Conservation (phyloP, 78 protist genomes). For the Polysphondylium violaceum region DNA sequence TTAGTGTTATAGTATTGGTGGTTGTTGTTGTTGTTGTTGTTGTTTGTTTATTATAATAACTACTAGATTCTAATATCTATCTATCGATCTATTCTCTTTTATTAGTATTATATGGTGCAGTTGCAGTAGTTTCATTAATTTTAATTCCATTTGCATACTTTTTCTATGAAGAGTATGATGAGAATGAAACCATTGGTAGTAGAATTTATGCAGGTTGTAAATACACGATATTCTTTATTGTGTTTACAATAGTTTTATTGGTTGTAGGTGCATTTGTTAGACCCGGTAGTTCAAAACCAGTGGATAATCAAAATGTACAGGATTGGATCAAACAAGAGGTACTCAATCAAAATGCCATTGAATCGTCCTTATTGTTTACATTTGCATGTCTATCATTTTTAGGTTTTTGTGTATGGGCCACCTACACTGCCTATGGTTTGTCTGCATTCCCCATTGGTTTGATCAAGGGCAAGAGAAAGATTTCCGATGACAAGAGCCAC, state of each 20-base stretch:
- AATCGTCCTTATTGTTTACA: conserved; percentile 49
- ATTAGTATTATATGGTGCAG: conserved; percentile 50
- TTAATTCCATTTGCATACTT: conserved; percentile 84
- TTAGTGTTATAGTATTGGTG: too few species aligned
- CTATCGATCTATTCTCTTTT: background rate
- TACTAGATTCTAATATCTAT: background rate
- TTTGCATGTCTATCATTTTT: conserved; percentile 52
- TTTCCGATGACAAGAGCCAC: conserved; percentile 43
- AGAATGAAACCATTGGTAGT: conserved; percentile 49
- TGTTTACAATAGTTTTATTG: conserved; percentile 57
- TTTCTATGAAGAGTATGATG: conserved; percentile 82
- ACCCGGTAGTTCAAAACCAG: conserved; percentile 19
- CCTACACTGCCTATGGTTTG: conserved; percentile 81
- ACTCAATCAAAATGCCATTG: conserved; percentile 41
- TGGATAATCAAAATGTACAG: conserved; percentile 27
- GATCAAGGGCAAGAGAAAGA: conserved; percentile 58
- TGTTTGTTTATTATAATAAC: too few species aligned
- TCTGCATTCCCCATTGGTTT: conserved; percentile 83
- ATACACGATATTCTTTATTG: conserved; percentile 68
- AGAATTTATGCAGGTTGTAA: conserved; percentile 64
- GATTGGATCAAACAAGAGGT: conserved; percentile 59
- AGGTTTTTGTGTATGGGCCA: conserved; percentile 59
- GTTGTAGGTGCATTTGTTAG: conserved; percentile 77
- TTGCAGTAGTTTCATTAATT: conserved; percentile 51
- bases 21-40: too few species aligned